These are phyloP conservation scores for Boletus coccyginus DNA, from an alignment of 768 basidiomycete genomes.

Conservation along the genomic window DNA sequence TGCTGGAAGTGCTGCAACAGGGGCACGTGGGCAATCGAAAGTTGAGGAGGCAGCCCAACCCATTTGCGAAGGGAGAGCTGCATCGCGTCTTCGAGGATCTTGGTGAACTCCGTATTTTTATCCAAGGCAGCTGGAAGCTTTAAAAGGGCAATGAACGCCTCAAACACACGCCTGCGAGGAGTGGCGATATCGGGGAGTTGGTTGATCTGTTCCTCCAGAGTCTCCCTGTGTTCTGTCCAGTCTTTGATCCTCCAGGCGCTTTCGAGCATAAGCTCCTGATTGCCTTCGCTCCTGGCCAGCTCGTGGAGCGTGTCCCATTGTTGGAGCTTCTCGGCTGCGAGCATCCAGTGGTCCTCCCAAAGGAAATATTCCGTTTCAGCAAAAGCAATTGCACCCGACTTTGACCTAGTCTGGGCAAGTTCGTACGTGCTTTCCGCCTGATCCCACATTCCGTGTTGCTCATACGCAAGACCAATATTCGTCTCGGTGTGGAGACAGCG, in stretches of 20 bases:
- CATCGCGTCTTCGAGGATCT: conserved; percentile 91
- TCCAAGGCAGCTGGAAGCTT: conserved; percentile 80
- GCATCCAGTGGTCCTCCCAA: conserved; percentile 99
- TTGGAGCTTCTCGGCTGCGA: conserved; percentile 92
- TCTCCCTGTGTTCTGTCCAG: conserved; percentile 80
- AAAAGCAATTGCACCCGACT: conserved; percentile 80
- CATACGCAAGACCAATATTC: conserved; percentile 81
- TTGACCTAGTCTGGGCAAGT: conserved; percentile 80
- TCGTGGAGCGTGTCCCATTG: conserved; percentile 97
- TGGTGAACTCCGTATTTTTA: conserved; percentile 85
- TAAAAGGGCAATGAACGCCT: conserved; percentile 88
- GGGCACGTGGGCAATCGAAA: conserved; percentile 92
- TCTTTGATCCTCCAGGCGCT: conserved; percentile 94
- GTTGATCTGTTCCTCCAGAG: conserved; percentile 76
- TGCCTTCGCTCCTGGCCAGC: conserved; percentile 82
- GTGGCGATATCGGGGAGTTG: conserved; percentile 85
- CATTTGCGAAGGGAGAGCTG: conserved; percentile 96
- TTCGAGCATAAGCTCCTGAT: conserved; percentile 90
- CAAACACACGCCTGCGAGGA: conserved; percentile 95
- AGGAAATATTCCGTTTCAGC: conserved; percentile 94
- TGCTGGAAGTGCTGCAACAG: conserved; percentile 98
- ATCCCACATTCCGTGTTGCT: conserved; percentile 98
- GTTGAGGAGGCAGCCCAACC: conserved; percentile 80
- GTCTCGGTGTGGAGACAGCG: conserved; percentile 89
- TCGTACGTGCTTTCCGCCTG: conserved; percentile 89